A percentile compares a stretch with the other conserved stretches of the same genome.
Evolutionary conservation across 805 yeast species (phyloP).

Genomic region (Ogataea nitratoaversa): DNA sequence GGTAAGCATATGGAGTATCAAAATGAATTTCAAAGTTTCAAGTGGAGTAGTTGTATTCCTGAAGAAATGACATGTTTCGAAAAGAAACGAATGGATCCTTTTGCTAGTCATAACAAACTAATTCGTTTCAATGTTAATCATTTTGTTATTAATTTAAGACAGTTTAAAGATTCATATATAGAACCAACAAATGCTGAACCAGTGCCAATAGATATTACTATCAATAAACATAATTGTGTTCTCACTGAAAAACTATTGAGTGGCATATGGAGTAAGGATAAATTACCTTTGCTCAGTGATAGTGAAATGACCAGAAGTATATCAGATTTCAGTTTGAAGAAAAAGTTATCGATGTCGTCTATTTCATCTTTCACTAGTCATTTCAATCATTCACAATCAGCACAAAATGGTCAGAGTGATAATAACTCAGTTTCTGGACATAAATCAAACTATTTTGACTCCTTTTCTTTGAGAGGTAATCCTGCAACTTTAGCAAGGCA

Average conservation of each 20-base stretch:
- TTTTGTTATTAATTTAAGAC: constrained; percentile 7
- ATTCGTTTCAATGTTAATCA: constrained; percentile 18
- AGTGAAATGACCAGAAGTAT: constrained; percentile 13
- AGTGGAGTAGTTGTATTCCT: constrained; percentile 14
- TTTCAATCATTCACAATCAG: background rate
- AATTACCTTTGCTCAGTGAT: background rate
- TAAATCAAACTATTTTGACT: background rate
- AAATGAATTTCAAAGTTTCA: constrained; percentile 5
- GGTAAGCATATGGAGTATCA: background rate
- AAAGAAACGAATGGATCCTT: background rate
- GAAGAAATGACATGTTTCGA: constrained; percentile 11
- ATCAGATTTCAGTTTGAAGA: constrained; percentile 16
- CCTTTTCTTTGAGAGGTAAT: background rate
- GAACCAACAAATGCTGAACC: background rate
- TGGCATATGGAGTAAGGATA: constrained; percentile 10
- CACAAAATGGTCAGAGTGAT: background rate
- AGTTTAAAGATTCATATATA: constrained; percentile 1
- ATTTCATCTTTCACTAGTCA: constrained; percentile 12
- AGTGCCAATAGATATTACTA: constrained; percentile 1
- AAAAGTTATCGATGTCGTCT: constrained; percentile 16
- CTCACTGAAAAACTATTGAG: constrained; percentile 26
- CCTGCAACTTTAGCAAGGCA: background rate
- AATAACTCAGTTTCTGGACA: background rate
- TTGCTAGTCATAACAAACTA: constrained; percentile 7
- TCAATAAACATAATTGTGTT: constrained; percentile 19